Percentiles rank a stretch among this genome's conserved stretches.
These are phyloP conservation scores for Cordyceps fumosorosea DNA, from an alignment of 2,329 filamentous ascomycete species.

Conservation along the genomic window DNA sequence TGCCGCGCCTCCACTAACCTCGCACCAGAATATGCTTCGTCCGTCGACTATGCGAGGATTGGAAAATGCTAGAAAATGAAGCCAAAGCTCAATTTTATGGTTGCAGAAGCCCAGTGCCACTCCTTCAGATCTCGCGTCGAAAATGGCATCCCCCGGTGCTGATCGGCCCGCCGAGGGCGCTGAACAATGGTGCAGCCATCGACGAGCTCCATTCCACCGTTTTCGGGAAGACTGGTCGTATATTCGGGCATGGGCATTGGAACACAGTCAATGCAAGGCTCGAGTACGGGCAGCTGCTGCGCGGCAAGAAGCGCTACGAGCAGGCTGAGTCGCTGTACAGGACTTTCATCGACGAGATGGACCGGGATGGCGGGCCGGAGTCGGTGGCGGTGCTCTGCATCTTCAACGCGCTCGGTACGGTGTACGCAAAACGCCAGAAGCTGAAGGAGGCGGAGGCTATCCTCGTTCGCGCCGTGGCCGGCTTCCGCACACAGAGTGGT, in stretches of 20 bases:
- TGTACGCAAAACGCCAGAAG: background rate
- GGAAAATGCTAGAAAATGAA: background rate
- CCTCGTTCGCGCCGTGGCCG: background rate
- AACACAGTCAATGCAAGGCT: background rate
- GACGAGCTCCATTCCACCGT: background rate
- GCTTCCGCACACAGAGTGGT: background rate
- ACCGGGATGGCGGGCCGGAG: background rate
- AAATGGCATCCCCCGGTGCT: background rate
- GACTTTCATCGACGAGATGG: background rate
- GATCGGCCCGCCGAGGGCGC: background rate
- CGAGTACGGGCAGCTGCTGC: background rate
- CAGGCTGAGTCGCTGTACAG: background rate
- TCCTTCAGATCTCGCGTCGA: background rate
- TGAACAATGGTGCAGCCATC: background rate
- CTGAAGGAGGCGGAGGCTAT: background rate
- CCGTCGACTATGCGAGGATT: background rate
- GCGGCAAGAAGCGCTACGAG: background rate
- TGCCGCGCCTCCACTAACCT: background rate
- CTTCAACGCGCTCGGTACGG: background rate
- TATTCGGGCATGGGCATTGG: background rate
- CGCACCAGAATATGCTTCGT: background rate
- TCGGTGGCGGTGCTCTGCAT: background rate
- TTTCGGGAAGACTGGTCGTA: background rate
- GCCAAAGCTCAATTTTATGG: background rate
- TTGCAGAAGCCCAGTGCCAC: background rate